These are phyloP conservation scores for Carpinus viminea DNA, from an alignment of 306 rosid genomes.

Conservation along the genomic window DNA sequence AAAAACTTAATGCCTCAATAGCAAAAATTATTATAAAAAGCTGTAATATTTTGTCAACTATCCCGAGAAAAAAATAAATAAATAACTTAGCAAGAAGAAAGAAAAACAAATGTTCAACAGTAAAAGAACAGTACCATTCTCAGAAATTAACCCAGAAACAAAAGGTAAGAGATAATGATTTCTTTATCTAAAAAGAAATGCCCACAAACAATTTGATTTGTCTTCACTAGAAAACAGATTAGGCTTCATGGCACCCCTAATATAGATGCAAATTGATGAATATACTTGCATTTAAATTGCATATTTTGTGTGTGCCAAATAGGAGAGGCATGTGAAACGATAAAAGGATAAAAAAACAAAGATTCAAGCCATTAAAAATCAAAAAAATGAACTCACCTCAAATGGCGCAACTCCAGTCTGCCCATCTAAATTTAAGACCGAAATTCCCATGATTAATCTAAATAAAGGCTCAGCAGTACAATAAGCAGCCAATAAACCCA, in stretches of 20 bases:
- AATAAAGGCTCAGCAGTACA: constrained; percentile 78
- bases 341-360: background rate
- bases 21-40: no score
- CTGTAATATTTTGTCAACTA: no score
- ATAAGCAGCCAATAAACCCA: constrained; percentile 68
- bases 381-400: constrained; percentile 58
- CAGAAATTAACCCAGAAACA: background rate
- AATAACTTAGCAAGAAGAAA: background rate
- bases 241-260: background rate
- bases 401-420: constrained; percentile 78
- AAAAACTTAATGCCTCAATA: no score
- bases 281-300: background rate
- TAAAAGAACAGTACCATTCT: background rate
- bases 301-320: background rate
- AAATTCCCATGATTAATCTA: constrained; percentile 81
- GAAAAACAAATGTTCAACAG: background rate
- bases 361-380: background rate
- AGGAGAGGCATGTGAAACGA: background rate
- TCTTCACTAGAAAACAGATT: background rate
- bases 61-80: no score
- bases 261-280: background rate
- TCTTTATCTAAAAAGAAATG: background rate
- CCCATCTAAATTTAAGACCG: constrained; percentile 81
- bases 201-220: background rate
- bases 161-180: background rate